Percentiles rank a stretch among this genome's conserved stretches.
These are phyloP conservation scores for Yamadazyma friedrichii DNA, from an alignment of 1,139 yeast genomes.

Conservation along the genomic window DNA sequence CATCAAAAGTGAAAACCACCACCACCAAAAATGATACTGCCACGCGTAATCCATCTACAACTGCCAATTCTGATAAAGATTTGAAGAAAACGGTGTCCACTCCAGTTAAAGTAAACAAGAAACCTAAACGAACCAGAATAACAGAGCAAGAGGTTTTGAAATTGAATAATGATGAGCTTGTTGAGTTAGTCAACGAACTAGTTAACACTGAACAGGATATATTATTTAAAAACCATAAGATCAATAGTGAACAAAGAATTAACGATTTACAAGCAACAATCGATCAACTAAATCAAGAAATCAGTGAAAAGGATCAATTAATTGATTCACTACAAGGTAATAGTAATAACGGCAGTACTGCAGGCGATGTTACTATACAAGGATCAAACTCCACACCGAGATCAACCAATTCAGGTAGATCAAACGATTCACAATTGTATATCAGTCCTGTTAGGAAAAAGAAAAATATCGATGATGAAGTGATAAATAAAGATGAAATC, in stretches of 20 bases:
- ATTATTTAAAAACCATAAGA: constrained; percentile 28
- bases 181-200: constrained; percentile 31
- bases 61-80: background rate
- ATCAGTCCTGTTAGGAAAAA: constrained; percentile 38
- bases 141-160: constrained; percentile 35
- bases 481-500: constrained; percentile 31
- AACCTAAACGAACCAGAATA: constrained; percentile 15
- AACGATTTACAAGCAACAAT: constrained; percentile 30
- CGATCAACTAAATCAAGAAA: constrained; percentile 23
- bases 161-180: constrained; percentile 27
- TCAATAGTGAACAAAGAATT: constrained; percentile 27
- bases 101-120: constrained; percentile 4
- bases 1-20: background rate
- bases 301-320: constrained; percentile 25
- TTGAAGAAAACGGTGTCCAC: constrained; percentile 1
- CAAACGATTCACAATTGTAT: constrained; percentile 6
- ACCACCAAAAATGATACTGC: background rate
- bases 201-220: constrained; percentile 38
- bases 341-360: background rate
- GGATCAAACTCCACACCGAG: background rate
- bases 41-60: background rate
- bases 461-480: constrained; percentile 20
- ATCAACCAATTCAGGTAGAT: background rate
- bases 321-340: background rate
- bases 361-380: background rate